phyloP scores from a whole-genome alignment of 2,329 filamentous ascomycete genomes.

The Alternaria postmessia region DNA sequence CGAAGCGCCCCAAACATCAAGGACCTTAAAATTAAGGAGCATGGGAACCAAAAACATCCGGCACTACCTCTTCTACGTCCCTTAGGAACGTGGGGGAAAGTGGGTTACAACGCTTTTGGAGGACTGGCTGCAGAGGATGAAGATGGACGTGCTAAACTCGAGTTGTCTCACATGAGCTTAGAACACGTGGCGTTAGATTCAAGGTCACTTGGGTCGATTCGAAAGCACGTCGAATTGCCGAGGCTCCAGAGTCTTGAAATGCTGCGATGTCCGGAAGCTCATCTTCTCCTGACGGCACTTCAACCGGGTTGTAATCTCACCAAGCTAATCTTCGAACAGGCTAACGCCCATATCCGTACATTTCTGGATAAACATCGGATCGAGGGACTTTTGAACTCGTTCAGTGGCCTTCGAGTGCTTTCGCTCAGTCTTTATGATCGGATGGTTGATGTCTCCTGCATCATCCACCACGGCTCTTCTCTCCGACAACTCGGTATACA shows the following conservation, averaged over 20 bases:
- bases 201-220: accelerated
- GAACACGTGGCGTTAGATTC: neutral
- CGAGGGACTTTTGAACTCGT: neutral
- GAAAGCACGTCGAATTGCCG: neutral
- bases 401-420: neutral
- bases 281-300: neutral
- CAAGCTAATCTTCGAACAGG: neutral
- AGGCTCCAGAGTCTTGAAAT: neutral
- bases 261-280: neutral
- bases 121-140: neutral
- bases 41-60: too few species aligned
- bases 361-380: too few species aligned
- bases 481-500: neutral
- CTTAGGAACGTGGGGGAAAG: too few species aligned
- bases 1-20: too few species aligned
- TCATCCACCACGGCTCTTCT: neutral
- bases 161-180: neutral
- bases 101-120: neutral
- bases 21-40: too few species aligned
- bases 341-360: neutral
- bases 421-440: neutral
- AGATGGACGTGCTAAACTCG: neutral
- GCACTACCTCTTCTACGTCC: too few species aligned
- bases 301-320: neutral
- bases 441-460: neutral